These are phyloP conservation scores for Penicillium malachiteum DNA, from an alignment of 495 filamentous ascomycete species.

Conservation along the genomic window DNA sequence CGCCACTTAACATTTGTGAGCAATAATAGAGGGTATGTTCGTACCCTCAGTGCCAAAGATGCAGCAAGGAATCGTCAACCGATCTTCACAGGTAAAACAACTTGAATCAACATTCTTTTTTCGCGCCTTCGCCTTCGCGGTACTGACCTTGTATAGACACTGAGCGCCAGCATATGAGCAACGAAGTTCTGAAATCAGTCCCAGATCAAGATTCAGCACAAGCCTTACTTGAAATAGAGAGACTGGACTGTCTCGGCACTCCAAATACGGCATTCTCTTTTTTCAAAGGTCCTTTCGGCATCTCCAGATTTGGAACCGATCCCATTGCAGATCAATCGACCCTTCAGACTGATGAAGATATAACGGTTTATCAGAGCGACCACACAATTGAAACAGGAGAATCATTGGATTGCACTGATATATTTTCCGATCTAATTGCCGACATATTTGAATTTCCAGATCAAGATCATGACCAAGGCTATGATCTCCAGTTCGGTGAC, in stretches of 20 bases:
- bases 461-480: no score
- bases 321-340: not conserved
- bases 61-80: slow-evolving; percentile 19
- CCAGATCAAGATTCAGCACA: slow-evolving; percentile 4
- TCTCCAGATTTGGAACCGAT: slow-evolving; percentile 2
- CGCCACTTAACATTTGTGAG: slow-evolving; percentile 14
- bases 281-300: slow-evolving; percentile 21
- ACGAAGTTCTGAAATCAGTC: slow-evolving; percentile 4
- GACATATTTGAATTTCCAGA: not conserved
- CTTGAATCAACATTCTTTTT: not conserved
- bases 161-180: slow-evolving; percentile 18
- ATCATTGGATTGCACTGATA: not conserved
- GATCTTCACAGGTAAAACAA: slow-evolving; percentile 18
- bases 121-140: not conserved
- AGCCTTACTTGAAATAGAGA: slow-evolving; percentile 15
- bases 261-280: not conserved
- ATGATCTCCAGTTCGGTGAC: no score
- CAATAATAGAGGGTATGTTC: slow-evolving; percentile 36
- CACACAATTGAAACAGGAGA: not conserved
- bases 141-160: slow-evolving; percentile 7
- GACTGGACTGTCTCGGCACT: not conserved
- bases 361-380: no score
- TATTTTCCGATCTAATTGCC: not conserved
- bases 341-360: not conserved
- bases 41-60: slow-evolving; percentile 15